A percentile compares a stretch with the other conserved stretches of the same genome.
phyloP scores from a whole-genome alignment of 805 yeast genomes.

The Candida hispaniensis region DNA sequence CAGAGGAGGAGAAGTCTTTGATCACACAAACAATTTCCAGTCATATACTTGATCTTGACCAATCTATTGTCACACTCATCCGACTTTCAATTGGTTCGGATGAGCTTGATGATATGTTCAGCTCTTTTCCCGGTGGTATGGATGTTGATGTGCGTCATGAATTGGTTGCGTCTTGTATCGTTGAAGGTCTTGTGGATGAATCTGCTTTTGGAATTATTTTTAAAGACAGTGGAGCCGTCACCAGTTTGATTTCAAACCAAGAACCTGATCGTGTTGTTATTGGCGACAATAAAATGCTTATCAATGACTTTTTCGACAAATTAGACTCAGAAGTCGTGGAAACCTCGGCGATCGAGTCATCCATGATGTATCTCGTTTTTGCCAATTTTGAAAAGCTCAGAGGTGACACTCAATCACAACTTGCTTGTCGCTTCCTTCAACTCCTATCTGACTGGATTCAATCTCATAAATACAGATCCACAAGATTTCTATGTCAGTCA shows the following conservation, averaged over 20 bases:
- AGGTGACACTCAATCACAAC: slow-evolving; percentile 37
- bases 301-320: slow-evolving; percentile 24
- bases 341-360: slow-evolving; percentile 40
- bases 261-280: slow-evolving; percentile 1
- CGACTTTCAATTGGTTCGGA: slow-evolving; percentile 31
- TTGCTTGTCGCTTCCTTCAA: slow-evolving; percentile 31
- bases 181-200: slow-evolving; percentile 24
- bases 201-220: slow-evolving; percentile 8
- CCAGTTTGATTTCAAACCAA: slow-evolving; percentile 1
- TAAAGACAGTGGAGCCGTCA: slow-evolving; percentile 11
- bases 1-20: slow-evolving; percentile 1
- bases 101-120: slow-evolving; percentile 40
- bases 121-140: slow-evolving; percentile 37
- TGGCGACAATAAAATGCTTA: slow-evolving; percentile 23
- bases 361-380: slow-evolving; percentile 43
- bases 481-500: slow-evolving; percentile 44
- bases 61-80: slow-evolving; percentile 29
- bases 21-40: slow-evolving; percentile 24
- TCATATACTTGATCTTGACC: slow-evolving; percentile 30
- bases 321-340: slow-evolving; percentile 35
- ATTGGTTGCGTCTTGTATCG: slow-evolving; percentile 37
- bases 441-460: slow-evolving; percentile 32
- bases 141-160: slow-evolving; percentile 41
- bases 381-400: slow-evolving; percentile 38
- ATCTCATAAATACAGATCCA: slow-evolving; percentile 34